Evolutionary conservation across 768 basidiomycete genomes (phyloP).

Genomic region (Tulasnella sp.): DNA sequence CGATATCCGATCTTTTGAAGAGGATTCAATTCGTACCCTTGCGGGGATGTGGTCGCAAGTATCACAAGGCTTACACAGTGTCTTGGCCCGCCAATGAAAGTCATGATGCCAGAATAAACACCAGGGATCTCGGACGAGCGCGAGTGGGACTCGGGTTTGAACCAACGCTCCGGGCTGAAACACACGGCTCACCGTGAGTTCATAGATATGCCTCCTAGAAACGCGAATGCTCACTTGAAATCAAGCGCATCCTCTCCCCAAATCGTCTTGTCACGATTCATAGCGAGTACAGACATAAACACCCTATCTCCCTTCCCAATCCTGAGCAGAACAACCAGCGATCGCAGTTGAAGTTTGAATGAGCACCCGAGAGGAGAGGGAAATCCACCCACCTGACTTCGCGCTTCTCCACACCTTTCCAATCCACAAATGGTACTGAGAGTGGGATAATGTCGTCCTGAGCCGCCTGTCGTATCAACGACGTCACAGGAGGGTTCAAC

Average conservation of each 20-base stretch:
- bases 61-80: constrained; percentile 39
- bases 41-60: constrained; percentile 31
- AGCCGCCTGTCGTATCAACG: background rate
- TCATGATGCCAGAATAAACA: constrained; percentile 48
- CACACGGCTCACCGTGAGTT: background rate
- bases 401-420: background rate
- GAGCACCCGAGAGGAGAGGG: background rate
- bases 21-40: background rate
- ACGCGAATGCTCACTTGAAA: constrained; percentile 37
- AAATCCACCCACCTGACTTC: constrained; percentile 12
- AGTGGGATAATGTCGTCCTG: constrained; percentile 8
- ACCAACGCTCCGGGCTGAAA: constrained; percentile 56
- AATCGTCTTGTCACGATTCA: constrained; percentile 43
- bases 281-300: constrained; percentile 40
- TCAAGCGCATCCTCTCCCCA: constrained; percentile 56
- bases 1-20: constrained; percentile 8
- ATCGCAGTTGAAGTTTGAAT: background rate
- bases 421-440: constrained; percentile 3
- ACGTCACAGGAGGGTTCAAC: background rate
- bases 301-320: constrained; percentile 30
- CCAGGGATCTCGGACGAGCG: constrained; percentile 41
- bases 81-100: constrained; percentile 54
- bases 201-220: background rate
- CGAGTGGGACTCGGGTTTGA: constrained; percentile 32
- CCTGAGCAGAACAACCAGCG: constrained; percentile 7